These are phyloP conservation scores for Primulina huaijiensis DNA, from an alignment of 257 asterid species.

Conservation along the genomic window DNA sequence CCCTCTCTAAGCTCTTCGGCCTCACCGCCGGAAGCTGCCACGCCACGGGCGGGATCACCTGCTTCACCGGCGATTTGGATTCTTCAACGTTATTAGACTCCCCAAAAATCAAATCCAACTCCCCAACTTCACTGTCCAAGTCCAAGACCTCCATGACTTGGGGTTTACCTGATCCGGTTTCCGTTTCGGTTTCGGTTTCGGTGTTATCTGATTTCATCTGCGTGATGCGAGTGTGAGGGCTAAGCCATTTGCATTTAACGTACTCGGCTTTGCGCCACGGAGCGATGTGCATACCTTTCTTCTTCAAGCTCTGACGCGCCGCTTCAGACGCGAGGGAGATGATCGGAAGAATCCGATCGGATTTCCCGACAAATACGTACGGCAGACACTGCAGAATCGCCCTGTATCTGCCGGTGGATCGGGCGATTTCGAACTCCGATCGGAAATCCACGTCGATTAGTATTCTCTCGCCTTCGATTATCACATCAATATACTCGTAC, in stretches of 20 bases:
- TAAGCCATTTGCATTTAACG: constrained; percentile 73
- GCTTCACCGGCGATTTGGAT: constrained; percentile 28
- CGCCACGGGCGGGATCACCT: constrained; percentile 21
- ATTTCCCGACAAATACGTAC: constrained; percentile 69
- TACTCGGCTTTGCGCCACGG: constrained; percentile 95
- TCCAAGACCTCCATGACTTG: constrained; percentile 29
- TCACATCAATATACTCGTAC: constrained; percentile 83
- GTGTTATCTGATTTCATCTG: background rate
- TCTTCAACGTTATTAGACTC: constrained; percentile 30
- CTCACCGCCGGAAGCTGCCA: constrained; percentile 70
- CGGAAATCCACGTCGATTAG: constrained; percentile 80
- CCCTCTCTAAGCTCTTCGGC: constrained; percentile 59
- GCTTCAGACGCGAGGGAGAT: constrained; percentile 69
- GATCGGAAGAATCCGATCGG: constrained; percentile 75
- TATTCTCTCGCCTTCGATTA: constrained; percentile 56
- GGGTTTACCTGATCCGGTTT: constrained; percentile 7
- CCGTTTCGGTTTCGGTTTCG: too few species aligned
- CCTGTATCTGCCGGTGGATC: constrained; percentile 67
- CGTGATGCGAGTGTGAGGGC: constrained; percentile 50
- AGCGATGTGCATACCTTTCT: constrained; percentile 92
- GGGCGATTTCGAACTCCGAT: constrained; percentile 86
- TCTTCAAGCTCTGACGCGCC: constrained; percentile 71
- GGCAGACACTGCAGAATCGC: constrained; percentile 64
- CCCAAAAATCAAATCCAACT: constrained; percentile 53
- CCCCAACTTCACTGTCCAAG: constrained; percentile 45